These are phyloP conservation scores for Talaromyces amestolkiae DNA, from an alignment of 2,329 filamentous ascomycete genomes.

Conservation along the genomic window DNA sequence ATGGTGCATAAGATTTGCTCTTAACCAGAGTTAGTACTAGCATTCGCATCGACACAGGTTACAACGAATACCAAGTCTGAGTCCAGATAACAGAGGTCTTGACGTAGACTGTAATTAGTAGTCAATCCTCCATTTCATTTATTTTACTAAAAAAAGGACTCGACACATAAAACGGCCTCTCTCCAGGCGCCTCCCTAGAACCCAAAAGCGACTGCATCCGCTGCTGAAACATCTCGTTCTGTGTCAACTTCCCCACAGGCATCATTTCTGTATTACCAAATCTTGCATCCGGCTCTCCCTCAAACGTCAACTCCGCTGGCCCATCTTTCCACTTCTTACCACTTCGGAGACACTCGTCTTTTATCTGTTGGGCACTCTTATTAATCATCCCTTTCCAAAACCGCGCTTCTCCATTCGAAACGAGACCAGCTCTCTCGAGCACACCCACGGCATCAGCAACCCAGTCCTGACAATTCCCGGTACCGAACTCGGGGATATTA, in stretches of 20 bases:
- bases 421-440: slow-evolving; percentile 14
- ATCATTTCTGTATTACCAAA: slow-evolving; percentile 17
- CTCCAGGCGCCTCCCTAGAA: not conserved
- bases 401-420: slow-evolving; percentile 17
- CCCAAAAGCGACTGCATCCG: slow-evolving; percentile 21
- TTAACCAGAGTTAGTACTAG: not conserved
- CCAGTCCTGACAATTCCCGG: slow-evolving; percentile 23
- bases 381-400: slow-evolving; percentile 26
- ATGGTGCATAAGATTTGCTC: not conserved
- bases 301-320: not conserved
- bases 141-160: slow-evolving; percentile 22
- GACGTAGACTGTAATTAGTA: not conserved
- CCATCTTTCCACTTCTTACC: slow-evolving; percentile 22
- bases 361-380: slow-evolving; percentile 20
- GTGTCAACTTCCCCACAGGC: slow-evolving; percentile 18
- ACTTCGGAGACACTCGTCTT: slow-evolving; percentile 14
- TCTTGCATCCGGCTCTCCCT: slow-evolving; percentile 21
- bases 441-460: slow-evolving; percentile 18
- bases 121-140: not conserved
- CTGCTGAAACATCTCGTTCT: slow-evolving; percentile 18
- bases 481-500: slow-evolving; percentile 24
- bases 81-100: not conserved
- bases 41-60: too few species aligned
- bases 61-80: not conserved
- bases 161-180: slow-evolving; percentile 23